phyloP scores from a whole-genome alignment of 805 yeast species.

The Metschnikowia koreensis region DNA sequence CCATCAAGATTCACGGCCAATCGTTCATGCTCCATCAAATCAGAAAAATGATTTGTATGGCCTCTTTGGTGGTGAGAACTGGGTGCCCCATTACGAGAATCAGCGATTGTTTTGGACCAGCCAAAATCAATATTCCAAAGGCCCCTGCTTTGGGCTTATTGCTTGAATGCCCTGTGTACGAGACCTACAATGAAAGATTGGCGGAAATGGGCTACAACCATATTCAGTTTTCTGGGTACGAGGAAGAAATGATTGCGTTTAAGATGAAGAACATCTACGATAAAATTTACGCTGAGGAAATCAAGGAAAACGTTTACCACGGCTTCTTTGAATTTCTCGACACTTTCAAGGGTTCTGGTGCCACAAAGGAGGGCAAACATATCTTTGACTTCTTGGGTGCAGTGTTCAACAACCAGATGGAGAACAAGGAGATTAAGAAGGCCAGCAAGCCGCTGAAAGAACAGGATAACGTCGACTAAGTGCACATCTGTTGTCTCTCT shows the following conservation, averaged over 20 bases:
- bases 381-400: conserved; percentile 59
- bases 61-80: conserved; percentile 77
- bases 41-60: conserved; percentile 97
- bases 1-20: conserved; percentile 96
- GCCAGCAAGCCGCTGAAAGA: conserved; percentile 4
- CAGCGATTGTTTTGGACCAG: conserved; percentile 68
- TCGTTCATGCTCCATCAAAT: conserved; percentile 98
- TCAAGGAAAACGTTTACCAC: conserved; percentile 79
- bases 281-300: conserved; percentile 88
- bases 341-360: conserved; percentile 50
- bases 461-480: conserved; percentile 12
- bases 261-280: conserved; percentile 88
- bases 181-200: conserved; percentile 71
- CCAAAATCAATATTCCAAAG: conserved; percentile 86
- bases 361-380: conserved; percentile 41
- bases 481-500: background rate
- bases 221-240: conserved; percentile 64
- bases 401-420: conserved; percentile 26
- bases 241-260: conserved; percentile 74
- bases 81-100: conserved; percentile 81
- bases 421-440: conserved; percentile 15
- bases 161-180: conserved; percentile 89
- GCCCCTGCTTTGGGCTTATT: conserved; percentile 95
- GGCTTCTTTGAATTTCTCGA: conserved; percentile 92
- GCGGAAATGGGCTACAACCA: conserved; percentile 74